A percentile compares a stretch with the other conserved stretches of the same genome.
These are phyloP conservation scores for Brassica rapa DNA, from an alignment of 345 rosid genomes.

Conservation along the genomic window DNA sequence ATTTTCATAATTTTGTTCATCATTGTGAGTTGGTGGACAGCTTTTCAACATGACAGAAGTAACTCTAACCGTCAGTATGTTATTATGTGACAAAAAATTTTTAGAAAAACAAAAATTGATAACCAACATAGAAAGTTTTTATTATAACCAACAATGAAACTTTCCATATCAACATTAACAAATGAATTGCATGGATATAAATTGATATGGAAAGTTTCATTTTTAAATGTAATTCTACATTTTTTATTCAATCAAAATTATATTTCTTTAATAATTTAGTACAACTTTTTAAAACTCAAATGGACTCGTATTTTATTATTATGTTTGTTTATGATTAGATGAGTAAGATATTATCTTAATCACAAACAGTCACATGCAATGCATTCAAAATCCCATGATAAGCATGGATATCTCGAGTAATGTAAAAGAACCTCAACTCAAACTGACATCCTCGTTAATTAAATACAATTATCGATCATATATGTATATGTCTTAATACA, in stretches of 20 bases:
- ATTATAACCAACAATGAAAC: no score
- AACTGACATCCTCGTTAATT: not conserved
- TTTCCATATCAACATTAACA: not conserved
- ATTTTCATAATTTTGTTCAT: not conserved
- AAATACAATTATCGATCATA: conserved; percentile 14
- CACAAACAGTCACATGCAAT: conserved; percentile 32
- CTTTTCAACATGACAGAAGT: not conserved
- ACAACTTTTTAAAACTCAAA: not conserved
- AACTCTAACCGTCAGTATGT: not conserved
- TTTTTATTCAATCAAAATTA: not conserved
- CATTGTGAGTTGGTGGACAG: not conserved
- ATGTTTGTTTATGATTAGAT: not conserved
- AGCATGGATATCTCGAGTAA: conserved; percentile 20
- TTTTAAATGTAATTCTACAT: not conserved
- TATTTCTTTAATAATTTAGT: not conserved
- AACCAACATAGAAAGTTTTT: not conserved
- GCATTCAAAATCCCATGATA: conserved; percentile 36
- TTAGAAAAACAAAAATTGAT: not conserved
- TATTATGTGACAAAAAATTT: not conserved
- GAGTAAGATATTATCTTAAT: conserved; percentile 5
- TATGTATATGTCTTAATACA: conserved; percentile 24
- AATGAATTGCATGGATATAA: not conserved
- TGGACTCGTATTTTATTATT: not conserved
- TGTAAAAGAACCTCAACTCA: conserved; percentile 27
- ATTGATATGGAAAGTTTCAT: not conserved